Percentiles rank a stretch among this genome's conserved stretches.
phyloP scores from a whole-genome alignment of 441 rosid genomes.

The Erysimum pusillum region DNA sequence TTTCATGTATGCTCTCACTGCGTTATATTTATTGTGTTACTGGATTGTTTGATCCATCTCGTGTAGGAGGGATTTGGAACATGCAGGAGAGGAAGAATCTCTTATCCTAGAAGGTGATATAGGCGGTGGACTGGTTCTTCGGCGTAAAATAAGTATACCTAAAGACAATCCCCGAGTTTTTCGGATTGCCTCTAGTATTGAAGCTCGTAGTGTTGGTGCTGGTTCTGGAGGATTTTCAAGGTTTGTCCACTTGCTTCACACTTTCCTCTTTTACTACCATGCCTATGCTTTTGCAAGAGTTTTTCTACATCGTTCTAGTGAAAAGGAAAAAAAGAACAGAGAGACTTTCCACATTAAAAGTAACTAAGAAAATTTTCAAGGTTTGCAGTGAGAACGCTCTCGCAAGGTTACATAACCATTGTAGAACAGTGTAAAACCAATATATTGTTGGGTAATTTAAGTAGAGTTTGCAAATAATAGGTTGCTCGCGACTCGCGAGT shows the following conservation, averaged over 20 bases:
- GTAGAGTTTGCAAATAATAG: background rate
- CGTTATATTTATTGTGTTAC: background rate
- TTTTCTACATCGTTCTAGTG: too few relatives aligned
- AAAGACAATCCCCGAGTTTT: slow-evolving; percentile 60
- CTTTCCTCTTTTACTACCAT: background rate
- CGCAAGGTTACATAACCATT: background rate
- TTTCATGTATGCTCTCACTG: background rate
- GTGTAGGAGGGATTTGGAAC: slow-evolving; percentile 80
- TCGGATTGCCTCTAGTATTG: slow-evolving; percentile 69
- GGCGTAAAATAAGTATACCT: slow-evolving; percentile 60
- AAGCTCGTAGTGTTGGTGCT: slow-evolving; percentile 85
- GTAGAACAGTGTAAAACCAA: slow-evolving; percentile 8
- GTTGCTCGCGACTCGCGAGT: background rate
- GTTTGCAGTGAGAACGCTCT: background rate
- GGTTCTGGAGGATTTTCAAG: slow-evolving; percentile 98
- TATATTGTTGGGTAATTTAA: background rate
- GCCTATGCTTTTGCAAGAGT: too few relatives aligned
- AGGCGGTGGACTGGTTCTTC: slow-evolving; percentile 85
- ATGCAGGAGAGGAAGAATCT: slow-evolving; percentile 83
- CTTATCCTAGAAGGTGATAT: slow-evolving; percentile 77
- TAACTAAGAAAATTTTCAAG: background rate
- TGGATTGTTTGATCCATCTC: slow-evolving; percentile 22
- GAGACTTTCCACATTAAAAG: background rate
- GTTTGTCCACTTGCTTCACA: slow-evolving; percentile 49
- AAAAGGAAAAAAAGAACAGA: background rate